Evolutionary conservation across 768 basidiomycete species (phyloP), one percentile per base, ranked within the genome.

Genomic region (Daedaleopsis sinensis): DNA sequence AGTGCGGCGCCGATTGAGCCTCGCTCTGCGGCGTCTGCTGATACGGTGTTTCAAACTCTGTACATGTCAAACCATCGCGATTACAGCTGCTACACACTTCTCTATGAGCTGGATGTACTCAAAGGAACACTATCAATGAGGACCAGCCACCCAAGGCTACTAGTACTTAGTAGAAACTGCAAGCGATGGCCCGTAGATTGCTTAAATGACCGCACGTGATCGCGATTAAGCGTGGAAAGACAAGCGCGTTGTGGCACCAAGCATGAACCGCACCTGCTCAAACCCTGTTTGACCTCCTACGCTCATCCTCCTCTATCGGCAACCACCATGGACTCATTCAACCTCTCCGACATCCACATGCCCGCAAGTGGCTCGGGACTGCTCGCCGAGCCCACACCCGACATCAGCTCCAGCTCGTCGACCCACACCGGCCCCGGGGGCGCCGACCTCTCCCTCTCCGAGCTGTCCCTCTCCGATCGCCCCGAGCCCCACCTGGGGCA

Each of bases 391-490:
- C 79, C 83, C 0, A 74, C 79, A 6, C 65, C 66, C 5, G 60
- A 67, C 50, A 49, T 58, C 12, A 67, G 72, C 24, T 67, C 67
- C 13, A 65, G 55, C 35, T 65, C 63, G 5, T 73, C 63, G 8
- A 73, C 71, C 12, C 66, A 74, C 58, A 79, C 79, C 2, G 81
- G 78, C 6, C 79, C 74, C 18, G 78, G 78, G 16, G 78, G 77
- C 37, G 79, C 77, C 61, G 85, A 86, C 70, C 77, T 86, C 3
- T 86, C 84, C 7, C 71, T 86, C 48, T 84, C 85, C 1, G 85
- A 86, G 61, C 78, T 86, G 5, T 84, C 81, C 18, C 66, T 84
- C 51, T 48, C 62, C 9, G 77, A 82, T 57, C 74, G 65, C 4
- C 63, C 69, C 18, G 59, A 62, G n/a, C n/a, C 62, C 18, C 58